Conservation (phyloP, 306 rosid genomes). For the Argentina anserina region DNA sequence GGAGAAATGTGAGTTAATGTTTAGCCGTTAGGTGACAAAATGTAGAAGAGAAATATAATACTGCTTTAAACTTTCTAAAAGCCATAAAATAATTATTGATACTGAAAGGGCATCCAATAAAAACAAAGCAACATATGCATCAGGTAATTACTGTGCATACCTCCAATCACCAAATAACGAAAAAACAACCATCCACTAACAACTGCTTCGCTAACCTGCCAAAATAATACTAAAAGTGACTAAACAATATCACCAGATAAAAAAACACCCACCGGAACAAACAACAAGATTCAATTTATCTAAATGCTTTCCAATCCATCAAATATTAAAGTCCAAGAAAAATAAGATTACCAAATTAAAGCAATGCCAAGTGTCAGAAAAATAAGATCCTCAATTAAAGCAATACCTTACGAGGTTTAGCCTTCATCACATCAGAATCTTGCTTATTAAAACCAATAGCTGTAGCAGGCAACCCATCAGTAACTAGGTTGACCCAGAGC, state of each 20-base stretch:
- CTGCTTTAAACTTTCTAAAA: background rate
- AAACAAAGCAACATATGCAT: constrained; percentile 1
- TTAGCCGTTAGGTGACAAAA: too few species aligned
- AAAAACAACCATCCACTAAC: constrained; percentile 97
- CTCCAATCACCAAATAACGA: constrained; percentile 98
- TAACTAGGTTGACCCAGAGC: constrained; percentile 97
- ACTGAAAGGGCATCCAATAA: background rate
- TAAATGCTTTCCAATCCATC: background rate
- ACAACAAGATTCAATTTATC: background rate
- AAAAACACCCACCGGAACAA: background rate
- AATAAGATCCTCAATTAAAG: background rate
- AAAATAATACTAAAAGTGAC: constrained; percentile 18
- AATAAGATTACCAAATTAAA: background rate
- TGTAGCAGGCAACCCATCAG: constrained; percentile 98
- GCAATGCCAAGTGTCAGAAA: background rate
- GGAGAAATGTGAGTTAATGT: background rate
- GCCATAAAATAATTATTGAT: background rate
- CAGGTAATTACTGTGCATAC: constrained; percentile 35
- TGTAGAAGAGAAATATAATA: background rate
- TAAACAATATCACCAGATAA: background rate
- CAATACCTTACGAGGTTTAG: constrained; percentile 87
- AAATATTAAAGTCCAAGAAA: background rate
- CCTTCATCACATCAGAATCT: constrained; percentile 97
- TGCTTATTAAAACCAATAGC: constrained; percentile 97
- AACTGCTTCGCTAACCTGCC: constrained; percentile 92